A percentile compares a stretch with the other conserved stretches of the same genome.
Conservation (phyloP, 1,139 yeast genomes). For the Entelexis paramagnoliae region DNA sequence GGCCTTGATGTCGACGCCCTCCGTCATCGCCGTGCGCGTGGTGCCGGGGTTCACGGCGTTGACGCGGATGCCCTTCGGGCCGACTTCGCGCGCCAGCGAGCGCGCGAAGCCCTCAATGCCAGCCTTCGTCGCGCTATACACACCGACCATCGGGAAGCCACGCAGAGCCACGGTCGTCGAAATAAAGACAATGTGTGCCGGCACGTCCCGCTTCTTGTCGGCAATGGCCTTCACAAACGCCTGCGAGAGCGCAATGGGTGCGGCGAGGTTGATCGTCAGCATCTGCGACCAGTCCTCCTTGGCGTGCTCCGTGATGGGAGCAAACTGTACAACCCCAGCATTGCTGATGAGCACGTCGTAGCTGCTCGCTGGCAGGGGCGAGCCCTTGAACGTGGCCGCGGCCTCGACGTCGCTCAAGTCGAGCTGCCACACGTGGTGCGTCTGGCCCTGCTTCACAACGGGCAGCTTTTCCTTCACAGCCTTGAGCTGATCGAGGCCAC, state of each 20-base stretch:
- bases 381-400: neutral
- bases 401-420: neutral
- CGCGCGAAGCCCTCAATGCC: neutral
- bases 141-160: neutral
- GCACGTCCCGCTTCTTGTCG: neutral
- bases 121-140: neutral
- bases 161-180: neutral
- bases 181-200: neutral
- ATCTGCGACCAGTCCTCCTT: neutral
- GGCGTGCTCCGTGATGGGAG: neutral
- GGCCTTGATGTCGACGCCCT: neutral
- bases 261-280: neutral
- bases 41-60: neutral
- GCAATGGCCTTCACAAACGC: neutral
- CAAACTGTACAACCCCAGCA: neutral
- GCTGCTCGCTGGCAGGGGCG: neutral
- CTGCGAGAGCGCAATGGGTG: neutral
- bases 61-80: neutral
- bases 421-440: neutral
- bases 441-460: neutral
- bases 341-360: neutral
- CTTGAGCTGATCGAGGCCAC: neutral
- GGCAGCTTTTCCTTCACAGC: neutral
- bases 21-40: neutral
- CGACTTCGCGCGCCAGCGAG: neutral